These are phyloP conservation scores for Sphenostylis stenocarpa DNA, from an alignment of 306 rosid species.

Conservation along the genomic window DNA sequence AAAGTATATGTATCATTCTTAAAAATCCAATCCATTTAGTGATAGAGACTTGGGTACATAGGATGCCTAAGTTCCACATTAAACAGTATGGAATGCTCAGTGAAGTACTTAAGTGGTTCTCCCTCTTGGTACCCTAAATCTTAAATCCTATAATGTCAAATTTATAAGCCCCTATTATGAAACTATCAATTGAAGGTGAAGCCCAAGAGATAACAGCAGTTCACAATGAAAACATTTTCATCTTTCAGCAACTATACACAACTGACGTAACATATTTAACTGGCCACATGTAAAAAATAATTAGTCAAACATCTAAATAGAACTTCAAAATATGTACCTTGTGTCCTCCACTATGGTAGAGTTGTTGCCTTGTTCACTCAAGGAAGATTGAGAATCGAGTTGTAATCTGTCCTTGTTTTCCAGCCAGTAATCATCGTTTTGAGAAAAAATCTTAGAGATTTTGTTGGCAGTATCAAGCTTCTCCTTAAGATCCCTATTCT, in stretches of 20 bases:
- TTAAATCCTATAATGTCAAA: background rate
- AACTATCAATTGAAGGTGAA: slow-evolving; percentile 17
- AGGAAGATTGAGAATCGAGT: slow-evolving; percentile 29
- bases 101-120: background rate
- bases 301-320: slow-evolving; percentile 17
- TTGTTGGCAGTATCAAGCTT: slow-evolving; percentile 50
- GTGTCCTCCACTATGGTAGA: slow-evolving; percentile 33
- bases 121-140: background rate
- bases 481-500: slow-evolving; percentile 56
- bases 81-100: background rate
- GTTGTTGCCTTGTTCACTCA: slow-evolving; percentile 35
- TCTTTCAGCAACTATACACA: slow-evolving; percentile 1
- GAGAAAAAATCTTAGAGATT: slow-evolving; percentile 52
- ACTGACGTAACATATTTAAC: background rate
- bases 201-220: background rate
- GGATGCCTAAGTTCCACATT: background rate
- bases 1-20: background rate
- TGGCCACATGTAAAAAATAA: background rate
- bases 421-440: slow-evolving; percentile 62
- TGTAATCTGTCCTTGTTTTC: slow-evolving; percentile 41
- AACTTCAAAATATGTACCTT: slow-evolving; percentile 47
- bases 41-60: background rate
- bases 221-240: background rate
- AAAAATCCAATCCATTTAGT: no score
- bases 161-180: slow-evolving; percentile 4